Conservation (phyloP, 257 asterid species). For the Ajuga chamaepitys region DNA sequence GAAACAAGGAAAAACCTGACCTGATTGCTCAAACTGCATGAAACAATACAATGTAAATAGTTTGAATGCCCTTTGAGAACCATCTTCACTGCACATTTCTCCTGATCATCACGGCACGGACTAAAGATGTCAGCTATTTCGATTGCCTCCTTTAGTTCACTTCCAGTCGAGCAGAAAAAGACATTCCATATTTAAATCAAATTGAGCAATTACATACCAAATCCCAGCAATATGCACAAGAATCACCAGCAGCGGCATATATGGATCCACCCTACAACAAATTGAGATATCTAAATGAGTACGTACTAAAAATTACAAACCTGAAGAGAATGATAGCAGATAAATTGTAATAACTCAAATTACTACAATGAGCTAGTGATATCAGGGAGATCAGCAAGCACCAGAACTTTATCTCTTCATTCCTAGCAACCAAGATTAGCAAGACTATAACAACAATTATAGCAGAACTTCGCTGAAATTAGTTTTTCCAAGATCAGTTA, state of each 20-base stretch:
- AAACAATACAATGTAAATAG: slow-evolving; percentile 69
- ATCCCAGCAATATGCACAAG: slow-evolving; percentile 96
- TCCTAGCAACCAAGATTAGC: slow-evolving; percentile 1
- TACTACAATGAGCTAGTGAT: background rate
- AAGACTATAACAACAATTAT: background rate
- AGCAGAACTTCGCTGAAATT: background rate
- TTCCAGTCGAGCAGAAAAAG: background rate
- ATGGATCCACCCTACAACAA: slow-evolving; percentile 64
- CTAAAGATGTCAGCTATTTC: slow-evolving; percentile 8
- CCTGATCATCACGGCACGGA: slow-evolving; percentile 35
- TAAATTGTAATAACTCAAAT: background rate
- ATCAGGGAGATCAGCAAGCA: background rate
- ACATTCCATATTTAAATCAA: background rate
- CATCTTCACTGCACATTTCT: slow-evolving; percentile 61
- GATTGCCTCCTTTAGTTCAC: background rate
- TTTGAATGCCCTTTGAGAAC: slow-evolving; percentile 78
- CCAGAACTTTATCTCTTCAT: background rate
- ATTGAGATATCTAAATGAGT: slow-evolving; percentile 9
- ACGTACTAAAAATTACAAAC: slow-evolving; percentile 2
- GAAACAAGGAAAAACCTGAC: slow-evolving; percentile 25
- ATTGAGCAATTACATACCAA: slow-evolving; percentile 54
- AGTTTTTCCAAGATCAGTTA: background rate
- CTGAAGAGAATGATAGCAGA: slow-evolving; percentile 7
- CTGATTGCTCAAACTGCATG: slow-evolving; percentile 70
- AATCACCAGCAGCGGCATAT: slow-evolving; percentile 93